These are phyloP conservation scores for Dioscorea zingiberensis DNA, from an alignment of 106 monocot species.

Conservation along the genomic window DNA sequence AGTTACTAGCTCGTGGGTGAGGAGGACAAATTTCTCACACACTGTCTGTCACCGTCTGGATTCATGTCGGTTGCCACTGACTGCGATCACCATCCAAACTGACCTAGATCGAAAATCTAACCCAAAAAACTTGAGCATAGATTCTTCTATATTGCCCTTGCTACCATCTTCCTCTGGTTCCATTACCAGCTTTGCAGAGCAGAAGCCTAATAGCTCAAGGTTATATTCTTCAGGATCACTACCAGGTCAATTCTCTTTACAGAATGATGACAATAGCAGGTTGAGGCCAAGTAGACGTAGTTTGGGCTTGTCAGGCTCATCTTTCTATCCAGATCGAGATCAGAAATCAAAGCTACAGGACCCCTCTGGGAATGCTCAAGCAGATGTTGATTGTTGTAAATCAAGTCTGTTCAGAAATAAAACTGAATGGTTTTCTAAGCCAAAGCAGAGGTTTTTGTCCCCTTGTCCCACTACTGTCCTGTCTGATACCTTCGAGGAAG, in stretches of 20 bases:
- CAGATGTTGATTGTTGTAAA: background rate
- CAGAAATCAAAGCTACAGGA: too few species aligned
- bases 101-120: slow-evolving; percentile 3
- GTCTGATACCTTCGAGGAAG: slow-evolving; percentile 50
- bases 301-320: too few species aligned
- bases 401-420: background rate
- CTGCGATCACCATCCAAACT: background rate
- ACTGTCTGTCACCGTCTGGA: background rate
- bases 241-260: too few species aligned
- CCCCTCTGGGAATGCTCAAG: background rate
- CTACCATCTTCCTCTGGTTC: too few species aligned
- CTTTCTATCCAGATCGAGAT: too few species aligned
- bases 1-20: slow-evolving; percentile 1
- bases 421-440: slow-evolving; percentile 13
- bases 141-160: background rate
- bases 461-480: slow-evolving; percentile 26
- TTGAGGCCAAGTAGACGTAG: too few species aligned
- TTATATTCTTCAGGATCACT: too few species aligned
- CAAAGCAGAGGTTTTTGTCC: slow-evolving; percentile 29
- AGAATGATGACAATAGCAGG: too few species aligned
- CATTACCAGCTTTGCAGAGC: too few species aligned
- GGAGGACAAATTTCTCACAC: slow-evolving; percentile 1
- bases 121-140: background rate
- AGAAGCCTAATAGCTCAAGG: too few species aligned
- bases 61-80: background rate